A percentile compares a stretch with the other conserved stretches of the same genome.
Evolutionary conservation across 495 filamentous ascomycete species (phyloP).

Genomic region (Physcia stellaris): DNA sequence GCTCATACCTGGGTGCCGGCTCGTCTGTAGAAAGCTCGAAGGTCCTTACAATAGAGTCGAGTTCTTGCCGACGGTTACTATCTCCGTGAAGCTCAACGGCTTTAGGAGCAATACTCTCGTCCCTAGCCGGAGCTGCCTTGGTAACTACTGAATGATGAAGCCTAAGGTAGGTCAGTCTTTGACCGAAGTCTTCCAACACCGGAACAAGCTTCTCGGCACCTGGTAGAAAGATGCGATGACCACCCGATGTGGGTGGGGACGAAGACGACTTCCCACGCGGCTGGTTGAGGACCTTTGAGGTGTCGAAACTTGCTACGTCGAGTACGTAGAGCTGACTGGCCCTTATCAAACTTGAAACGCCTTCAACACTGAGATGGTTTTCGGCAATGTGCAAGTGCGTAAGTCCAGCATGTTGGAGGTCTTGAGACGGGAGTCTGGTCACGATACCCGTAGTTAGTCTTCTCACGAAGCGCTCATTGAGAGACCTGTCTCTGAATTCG

Average conservation of each 20-base stretch:
- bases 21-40: conserved; percentile 32
- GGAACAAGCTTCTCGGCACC: conserved; percentile 43
- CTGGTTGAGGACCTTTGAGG: conserved; percentile 19
- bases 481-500: conserved; percentile 21
- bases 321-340: conserved; percentile 37
- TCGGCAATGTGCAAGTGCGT: conserved; percentile 47
- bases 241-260: conserved; percentile 8
- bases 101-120: conserved; percentile 15
- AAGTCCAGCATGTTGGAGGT: conserved; percentile 36
- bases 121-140: conserved; percentile 21
- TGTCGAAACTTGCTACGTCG: conserved; percentile 35
- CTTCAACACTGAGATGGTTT: conserved; percentile 45
- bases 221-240: conserved; percentile 19
- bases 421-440: conserved; percentile 38
- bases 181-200: conserved; percentile 30
- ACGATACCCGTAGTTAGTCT: conserved; percentile 35
- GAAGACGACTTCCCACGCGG: conserved; percentile 7
- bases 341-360: conserved; percentile 36
- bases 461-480: conserved; percentile 36
- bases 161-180: conserved; percentile 38
- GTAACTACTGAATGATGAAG: conserved; percentile 45
- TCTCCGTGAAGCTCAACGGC: neutral
- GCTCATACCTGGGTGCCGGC: conserved; percentile 24
- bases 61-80: conserved; percentile 20
- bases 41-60: conserved; percentile 27